Evolutionary conservation across 2,329 filamentous ascomycete species (phyloP), one percentile per base, ranked within the genome.

Genomic region (Alternaria dauci): DNA sequence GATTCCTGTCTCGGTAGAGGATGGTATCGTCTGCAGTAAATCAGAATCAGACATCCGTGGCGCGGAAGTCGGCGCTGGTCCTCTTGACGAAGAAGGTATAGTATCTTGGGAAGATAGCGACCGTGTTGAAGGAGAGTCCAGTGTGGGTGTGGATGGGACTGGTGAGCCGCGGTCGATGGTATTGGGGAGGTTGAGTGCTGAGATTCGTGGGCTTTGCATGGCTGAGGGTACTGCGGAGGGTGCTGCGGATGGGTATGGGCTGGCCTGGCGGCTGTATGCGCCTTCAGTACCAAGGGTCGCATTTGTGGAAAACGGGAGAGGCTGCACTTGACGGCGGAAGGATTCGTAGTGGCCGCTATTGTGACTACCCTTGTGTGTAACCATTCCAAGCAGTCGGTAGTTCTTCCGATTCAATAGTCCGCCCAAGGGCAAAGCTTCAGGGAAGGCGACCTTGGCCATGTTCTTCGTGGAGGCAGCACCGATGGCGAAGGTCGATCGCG

Each of bases 301-400:
- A 0, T 91, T 88, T 8, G 94, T 97, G 1, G 92, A 91, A 75
- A 89, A 98, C 0, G 94, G 94, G 3, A 90, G 82, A 52, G 89
- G 88, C 8, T 92, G 81, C 59, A 92, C 90, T 78, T 98, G 95
- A 38, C 95, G 87, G 34, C 95, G 87, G 78, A 98, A 98, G 1
- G 93, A 94, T 78, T 99, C 95, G 80, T 99, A 99, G 76, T 99
- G 95, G 1, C 95, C 95, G 71, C 93, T 97, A 74, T 97, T 90
- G 76, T 99, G 95, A 63, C 92, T 96, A 38, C 95, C 95, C 73
- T 96, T 96, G 76, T 99, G 95, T 23, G 92, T 96, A 36, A 99
- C 93, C 36, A 96, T 87, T 12, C 91, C 93, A 0, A 96, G 85
- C 5, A 99, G 84, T 71, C 89, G 92, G 79, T 97, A 99, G 74